Percentiles rank a stretch among this genome's conserved stretches.
These are phyloP conservation scores for Inga laurina DNA, from an alignment of 306 rosid species.

Conservation along the genomic window DNA sequence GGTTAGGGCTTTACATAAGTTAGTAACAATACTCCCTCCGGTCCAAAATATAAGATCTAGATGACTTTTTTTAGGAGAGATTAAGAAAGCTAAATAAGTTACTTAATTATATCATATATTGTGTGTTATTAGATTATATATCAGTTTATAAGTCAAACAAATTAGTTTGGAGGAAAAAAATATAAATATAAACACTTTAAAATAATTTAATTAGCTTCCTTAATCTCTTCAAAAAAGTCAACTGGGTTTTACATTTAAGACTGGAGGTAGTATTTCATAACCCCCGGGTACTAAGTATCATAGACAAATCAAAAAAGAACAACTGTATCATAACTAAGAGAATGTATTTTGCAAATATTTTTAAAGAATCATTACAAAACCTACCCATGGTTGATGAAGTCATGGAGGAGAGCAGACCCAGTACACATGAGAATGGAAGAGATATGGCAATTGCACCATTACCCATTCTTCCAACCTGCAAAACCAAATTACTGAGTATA, in stretches of 20 bases:
- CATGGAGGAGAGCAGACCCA: constrained; percentile 89
- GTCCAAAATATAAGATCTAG: no score
- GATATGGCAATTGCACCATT: constrained; percentile 79
- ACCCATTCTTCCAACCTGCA: constrained; percentile 78
- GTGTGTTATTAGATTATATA: no score
- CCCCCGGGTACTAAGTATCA: neutral
- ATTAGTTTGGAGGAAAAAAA: no score
- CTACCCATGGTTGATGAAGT: constrained; percentile 96
- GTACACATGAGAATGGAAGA: constrained; percentile 93
- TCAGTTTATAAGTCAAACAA: no score
- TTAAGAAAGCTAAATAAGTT: no score
- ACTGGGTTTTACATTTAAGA: no score
- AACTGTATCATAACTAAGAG: constrained; percentile 3
- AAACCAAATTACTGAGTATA: constrained; percentile 32
- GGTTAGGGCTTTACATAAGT: constrained; percentile 19
- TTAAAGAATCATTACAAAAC: constrained; percentile 27
- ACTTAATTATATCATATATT: no score
- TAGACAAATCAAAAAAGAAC: neutral
- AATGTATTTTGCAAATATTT: constrained; percentile 22
- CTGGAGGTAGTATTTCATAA: neutral
- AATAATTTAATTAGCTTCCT: no score
- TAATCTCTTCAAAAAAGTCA: no score
- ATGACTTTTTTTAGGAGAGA: no score
- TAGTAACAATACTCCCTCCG: neutral
- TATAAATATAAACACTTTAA: no score